These are phyloP conservation scores for Artemisia argyi DNA, from an alignment of 129 eudicot species.

Conservation along the genomic window DNA sequence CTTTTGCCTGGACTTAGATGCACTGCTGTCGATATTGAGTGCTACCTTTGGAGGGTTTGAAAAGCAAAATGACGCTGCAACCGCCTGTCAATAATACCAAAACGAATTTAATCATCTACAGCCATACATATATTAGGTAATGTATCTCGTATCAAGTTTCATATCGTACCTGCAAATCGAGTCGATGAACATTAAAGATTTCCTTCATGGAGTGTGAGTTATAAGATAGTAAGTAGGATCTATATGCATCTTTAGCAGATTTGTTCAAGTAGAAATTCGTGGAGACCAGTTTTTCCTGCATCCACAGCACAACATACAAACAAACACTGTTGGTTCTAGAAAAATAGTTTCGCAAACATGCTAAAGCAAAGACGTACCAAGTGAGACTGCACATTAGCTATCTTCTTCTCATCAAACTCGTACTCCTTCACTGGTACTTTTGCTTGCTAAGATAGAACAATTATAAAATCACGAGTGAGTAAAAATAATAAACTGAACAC, in stretches of 20 bases:
- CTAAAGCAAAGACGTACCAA: conserved; percentile 50
- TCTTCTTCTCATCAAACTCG: conserved; percentile 65
- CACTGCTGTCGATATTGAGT: conserved; percentile 71
- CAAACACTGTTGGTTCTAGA: neutral
- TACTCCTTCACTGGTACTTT: conserved; percentile 88
- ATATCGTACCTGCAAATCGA: conserved; percentile 70
- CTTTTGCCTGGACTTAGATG: conserved; percentile 73
- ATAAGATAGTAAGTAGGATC: conserved; percentile 76
- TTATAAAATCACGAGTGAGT: conserved; percentile 5
- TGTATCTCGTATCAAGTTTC: no score
- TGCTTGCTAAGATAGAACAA: conserved; percentile 57
- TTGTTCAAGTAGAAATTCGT: conserved; percentile 75
- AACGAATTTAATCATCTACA: neutral
- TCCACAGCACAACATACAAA: neutral
- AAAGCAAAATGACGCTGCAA: conserved; percentile 89
- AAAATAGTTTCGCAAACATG: neutral
- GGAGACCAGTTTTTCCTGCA: conserved; percentile 82
- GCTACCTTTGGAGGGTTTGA: conserved; percentile 72
- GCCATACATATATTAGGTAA: neutral
- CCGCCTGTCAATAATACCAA: conserved; percentile 52
- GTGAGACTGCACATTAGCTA: conserved; percentile 76
- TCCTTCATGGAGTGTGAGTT: conserved; percentile 93
- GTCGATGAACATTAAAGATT: conserved; percentile 78
- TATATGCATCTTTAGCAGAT: conserved; percentile 91
- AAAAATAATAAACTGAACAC: neutral